phyloP scores from a whole-genome alignment of 129 eudicot genomes.

The Artemisia tridentata region DNA sequence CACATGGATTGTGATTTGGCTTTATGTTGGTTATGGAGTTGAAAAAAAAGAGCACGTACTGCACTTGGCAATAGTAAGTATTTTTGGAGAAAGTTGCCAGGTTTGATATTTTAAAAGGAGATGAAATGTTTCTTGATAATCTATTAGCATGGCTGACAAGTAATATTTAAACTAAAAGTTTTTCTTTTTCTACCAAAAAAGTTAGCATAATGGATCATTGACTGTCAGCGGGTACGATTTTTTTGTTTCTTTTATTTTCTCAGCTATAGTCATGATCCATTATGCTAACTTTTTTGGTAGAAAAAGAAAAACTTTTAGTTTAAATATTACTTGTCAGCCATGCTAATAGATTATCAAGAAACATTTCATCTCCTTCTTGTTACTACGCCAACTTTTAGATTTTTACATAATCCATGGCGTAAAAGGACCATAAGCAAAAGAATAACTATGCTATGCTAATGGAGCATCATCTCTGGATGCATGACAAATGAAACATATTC shows the following conservation, averaged over 20 bases:
- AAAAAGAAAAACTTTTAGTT: not conserved
- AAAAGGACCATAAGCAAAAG: too few relatives aligned
- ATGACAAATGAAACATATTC: too few relatives aligned
- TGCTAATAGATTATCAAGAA: not conserved
- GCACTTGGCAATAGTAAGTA: conserved; percentile 5
- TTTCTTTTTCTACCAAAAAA: not conserved
- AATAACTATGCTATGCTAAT: too few relatives aligned
- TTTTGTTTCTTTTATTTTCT: too few relatives aligned
- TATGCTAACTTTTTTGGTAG: not conserved
- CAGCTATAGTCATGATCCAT: too few relatives aligned
- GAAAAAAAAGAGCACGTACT: not conserved
- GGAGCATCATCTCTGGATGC: too few relatives aligned
- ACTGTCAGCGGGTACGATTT: too few relatives aligned
- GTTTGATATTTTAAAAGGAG: too few relatives aligned
- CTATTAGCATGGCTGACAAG: not conserved
- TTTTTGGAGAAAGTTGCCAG: too few relatives aligned
- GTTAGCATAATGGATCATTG: not conserved
- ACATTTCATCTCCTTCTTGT: too few relatives aligned
- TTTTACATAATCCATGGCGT: too few relatives aligned
- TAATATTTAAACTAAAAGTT: not conserved
- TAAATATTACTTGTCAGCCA: conserved; percentile 3
- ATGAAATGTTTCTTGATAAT: too few relatives aligned
- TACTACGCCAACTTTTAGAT: conserved; percentile 44
- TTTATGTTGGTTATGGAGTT: not conserved
- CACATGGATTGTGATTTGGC: not conserved